Evolutionary conservation across 306 rosid genomes (phyloP).

Genomic region (Abrus pulchellus): DNA sequence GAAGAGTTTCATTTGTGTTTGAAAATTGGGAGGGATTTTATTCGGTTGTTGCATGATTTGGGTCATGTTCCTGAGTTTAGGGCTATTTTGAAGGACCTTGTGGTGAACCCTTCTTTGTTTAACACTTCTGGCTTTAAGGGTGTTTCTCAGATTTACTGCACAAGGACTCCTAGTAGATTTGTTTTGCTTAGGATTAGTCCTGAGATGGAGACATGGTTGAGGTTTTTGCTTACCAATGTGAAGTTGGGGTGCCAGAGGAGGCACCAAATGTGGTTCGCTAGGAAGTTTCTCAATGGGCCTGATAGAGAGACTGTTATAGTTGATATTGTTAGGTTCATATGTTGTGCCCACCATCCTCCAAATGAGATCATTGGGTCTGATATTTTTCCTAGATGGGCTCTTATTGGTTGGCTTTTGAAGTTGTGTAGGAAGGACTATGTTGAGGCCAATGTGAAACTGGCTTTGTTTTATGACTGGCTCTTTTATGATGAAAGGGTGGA

Average conservation of each 20-base stretch:
- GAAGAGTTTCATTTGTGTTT: slow-evolving; percentile 75
- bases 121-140: slow-evolving; percentile 53
- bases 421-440: slow-evolving; percentile 62
- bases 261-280: slow-evolving; percentile 77
- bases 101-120: slow-evolving; percentile 57
- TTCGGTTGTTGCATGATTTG: slow-evolving; percentile 78
- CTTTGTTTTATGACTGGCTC: slow-evolving; percentile 92
- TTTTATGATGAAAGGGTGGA: slow-evolving; percentile 72
- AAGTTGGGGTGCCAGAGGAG: slow-evolving; percentile 76
- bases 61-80: slow-evolving; percentile 71
- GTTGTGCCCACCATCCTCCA: slow-evolving; percentile 88
- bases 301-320: slow-evolving; percentile 68
- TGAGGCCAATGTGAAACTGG: slow-evolving; percentile 69
- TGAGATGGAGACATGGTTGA: slow-evolving; percentile 75
- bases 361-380: slow-evolving; percentile 88
- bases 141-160: slow-evolving; percentile 69
- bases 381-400: slow-evolving; percentile 86
- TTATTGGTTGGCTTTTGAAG: slow-evolving; percentile 84
- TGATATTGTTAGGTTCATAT: slow-evolving; percentile 82
- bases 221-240: slow-evolving; percentile 79
- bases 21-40: slow-evolving; percentile 81
- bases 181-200: slow-evolving; percentile 74
- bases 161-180: slow-evolving; percentile 66
- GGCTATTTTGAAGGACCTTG: slow-evolving; percentile 71
- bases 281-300: slow-evolving; percentile 64